Conservation (phyloP, 495 filamentous ascomycete genomes). For the Aspergillus leporis region DNA sequence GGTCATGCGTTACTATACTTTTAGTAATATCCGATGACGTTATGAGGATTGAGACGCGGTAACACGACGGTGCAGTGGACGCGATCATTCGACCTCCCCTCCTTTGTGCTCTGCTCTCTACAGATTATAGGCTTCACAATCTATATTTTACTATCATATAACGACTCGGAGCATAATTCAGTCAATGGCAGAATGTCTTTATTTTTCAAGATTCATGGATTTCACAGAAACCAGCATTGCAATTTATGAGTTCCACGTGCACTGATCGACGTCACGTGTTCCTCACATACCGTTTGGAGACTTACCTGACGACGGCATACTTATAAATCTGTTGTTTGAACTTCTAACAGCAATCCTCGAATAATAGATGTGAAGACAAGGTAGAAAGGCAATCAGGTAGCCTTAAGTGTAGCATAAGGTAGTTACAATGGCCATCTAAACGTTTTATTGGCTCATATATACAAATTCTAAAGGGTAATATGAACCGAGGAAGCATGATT, state of each 20-base stretch:
- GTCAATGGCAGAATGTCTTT: too few species aligned
- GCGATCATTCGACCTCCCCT: not conserved
- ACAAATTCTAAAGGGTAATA: conserved; percentile 15
- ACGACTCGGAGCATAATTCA: too few species aligned
- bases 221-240: too few species aligned
- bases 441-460: conserved; percentile 15
- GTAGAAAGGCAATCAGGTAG: too few species aligned
- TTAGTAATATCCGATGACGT: not conserved
- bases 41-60: not conserved
- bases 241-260: too few species aligned
- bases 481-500: conserved; percentile 13
- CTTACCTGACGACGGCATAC: too few species aligned
- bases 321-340: too few species aligned
- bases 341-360: too few species aligned
- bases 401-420: not conserved
- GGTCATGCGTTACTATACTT: not conserved
- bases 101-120: not conserved
- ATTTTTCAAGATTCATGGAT: too few species aligned
- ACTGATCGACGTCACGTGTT: not conserved
- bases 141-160: too few species aligned
- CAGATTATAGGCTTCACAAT: not conserved
- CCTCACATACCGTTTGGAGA: not conserved
- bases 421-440: not conserved
- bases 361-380: too few species aligned
- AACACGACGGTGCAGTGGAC: not conserved